Percentiles rank a stretch among this genome's conserved stretches.
Conservation (phyloP, 78 protist genomes). For the Andalucia godoyi region DNA sequence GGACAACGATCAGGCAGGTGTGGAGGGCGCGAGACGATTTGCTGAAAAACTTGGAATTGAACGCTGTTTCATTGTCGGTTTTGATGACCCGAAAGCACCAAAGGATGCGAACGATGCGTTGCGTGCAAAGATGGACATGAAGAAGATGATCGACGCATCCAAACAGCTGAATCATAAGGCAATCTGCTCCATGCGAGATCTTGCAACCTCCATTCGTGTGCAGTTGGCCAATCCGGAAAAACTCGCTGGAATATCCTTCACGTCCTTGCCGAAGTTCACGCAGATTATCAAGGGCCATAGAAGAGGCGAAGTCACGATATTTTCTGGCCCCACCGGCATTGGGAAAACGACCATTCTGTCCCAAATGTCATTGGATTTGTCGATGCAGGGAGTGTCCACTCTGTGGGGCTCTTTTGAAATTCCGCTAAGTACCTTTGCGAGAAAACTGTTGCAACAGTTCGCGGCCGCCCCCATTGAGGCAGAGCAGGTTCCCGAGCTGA, state of each 20-base stretch:
- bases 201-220: conserved; percentile 12
- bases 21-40: conserved; percentile 46
- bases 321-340: conserved; percentile 70
- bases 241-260: conserved; percentile 24
- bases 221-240: conserved; percentile 29
- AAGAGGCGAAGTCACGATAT: conserved; percentile 56
- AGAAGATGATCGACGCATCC: conserved; percentile 15
- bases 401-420: conserved; percentile 70
- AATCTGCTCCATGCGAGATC: conserved; percentile 21
- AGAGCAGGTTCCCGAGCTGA: conserved; percentile 9
- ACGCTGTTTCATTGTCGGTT: conserved; percentile 10
- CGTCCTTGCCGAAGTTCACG: conserved; percentile 39
- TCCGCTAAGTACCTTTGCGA: conserved; percentile 26
- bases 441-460: conserved; percentile 43
- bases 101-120: conserved; percentile 67
- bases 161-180: conserved; percentile 37
- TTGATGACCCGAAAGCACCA: conserved; percentile 19
- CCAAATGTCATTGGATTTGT: conserved; percentile 50
- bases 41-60: conserved; percentile 44
- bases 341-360: conserved; percentile 50
- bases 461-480: too few relatives aligned
- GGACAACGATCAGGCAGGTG: conserved; percentile 58
- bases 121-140: conserved; percentile 11
- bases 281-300: conserved; percentile 53
- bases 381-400: conserved; percentile 40